Conservation (phyloP, 163 green algal genomes). For the Chloromonas sp. region DNA sequence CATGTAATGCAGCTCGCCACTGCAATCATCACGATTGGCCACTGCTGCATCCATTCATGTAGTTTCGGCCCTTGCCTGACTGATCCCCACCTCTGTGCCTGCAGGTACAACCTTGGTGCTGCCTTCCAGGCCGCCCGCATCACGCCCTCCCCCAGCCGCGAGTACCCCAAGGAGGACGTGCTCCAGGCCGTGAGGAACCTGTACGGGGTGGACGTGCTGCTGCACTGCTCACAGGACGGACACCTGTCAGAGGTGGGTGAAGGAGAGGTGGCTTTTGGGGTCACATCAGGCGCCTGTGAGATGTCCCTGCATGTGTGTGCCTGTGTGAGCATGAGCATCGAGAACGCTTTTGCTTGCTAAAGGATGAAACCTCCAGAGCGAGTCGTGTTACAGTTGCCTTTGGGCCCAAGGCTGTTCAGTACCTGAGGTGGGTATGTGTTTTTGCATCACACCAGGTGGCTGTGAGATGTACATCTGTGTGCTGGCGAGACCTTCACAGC, state of each 20-base stretch:
- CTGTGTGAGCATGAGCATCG: not conserved
- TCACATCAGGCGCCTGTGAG: not conserved
- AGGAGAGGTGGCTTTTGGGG: not conserved
- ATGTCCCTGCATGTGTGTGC: not conserved
- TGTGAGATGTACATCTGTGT: too few species aligned
- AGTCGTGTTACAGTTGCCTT: not conserved
- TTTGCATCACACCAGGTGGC: too few species aligned
- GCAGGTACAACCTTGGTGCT: not conserved
- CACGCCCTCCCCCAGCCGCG: conserved; percentile 5
- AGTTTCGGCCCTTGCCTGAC: too few species aligned
- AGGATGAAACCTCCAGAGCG: not conserved
- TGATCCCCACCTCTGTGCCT: not conserved
- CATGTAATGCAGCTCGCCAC: conserved; percentile 32
- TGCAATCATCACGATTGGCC: not conserved
- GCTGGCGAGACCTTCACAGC: too few species aligned
- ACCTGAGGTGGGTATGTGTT: not conserved
- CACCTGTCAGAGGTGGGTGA: conserved; percentile 50
- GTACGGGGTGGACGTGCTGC: conserved; percentile 34
- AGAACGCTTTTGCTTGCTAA: not conserved
- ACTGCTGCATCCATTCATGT: too few species aligned
- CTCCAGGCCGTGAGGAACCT: conserved; percentile 31
- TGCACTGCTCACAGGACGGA: conserved; percentile 37
- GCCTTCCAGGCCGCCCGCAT: conserved; percentile 33
- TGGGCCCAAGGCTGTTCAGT: not conserved
- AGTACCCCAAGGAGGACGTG: conserved; percentile 24